A percentile compares a stretch with the other conserved stretches of the same genome.
Conservation (phyloP, 2,329 filamentous ascomycete species). For the Aaosphaeria arxii region DNA sequence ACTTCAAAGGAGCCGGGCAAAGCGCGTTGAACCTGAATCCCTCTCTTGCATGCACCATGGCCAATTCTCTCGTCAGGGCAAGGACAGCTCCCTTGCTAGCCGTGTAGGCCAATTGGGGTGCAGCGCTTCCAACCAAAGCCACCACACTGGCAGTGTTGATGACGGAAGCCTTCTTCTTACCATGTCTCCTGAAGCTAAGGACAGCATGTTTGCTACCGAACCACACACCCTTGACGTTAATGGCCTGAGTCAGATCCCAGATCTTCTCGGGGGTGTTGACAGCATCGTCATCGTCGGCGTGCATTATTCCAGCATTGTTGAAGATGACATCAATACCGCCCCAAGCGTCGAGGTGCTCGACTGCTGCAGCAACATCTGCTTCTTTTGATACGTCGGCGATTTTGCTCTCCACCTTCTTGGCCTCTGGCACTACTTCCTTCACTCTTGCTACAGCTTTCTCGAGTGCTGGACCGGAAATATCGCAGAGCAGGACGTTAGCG, state of each 20-base stretch:
- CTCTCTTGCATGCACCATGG: conserved; percentile 88
- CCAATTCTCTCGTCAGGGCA: conserved; percentile 83
- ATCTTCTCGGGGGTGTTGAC: conserved; percentile 83
- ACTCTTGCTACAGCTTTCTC: conserved; percentile 74
- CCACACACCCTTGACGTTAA: conserved; percentile 99
- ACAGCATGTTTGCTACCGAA: conserved; percentile 92
- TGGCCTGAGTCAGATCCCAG: conserved; percentile 90
- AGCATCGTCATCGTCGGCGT: conserved; percentile 64
- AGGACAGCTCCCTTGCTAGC: conserved; percentile 91
- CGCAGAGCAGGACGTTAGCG: conserved; percentile 78
- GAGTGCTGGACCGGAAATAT: conserved; percentile 76
- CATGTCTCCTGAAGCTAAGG: conserved; percentile 72
- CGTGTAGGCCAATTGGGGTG: conserved; percentile 88
- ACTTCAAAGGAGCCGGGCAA: conserved; percentile 87
- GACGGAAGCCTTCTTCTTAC: conserved; percentile 75
- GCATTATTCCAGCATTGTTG: conserved; percentile 99
- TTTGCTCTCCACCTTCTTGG: conserved; percentile 58
- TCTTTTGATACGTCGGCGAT: conserved; percentile 85
- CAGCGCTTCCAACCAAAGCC: conserved; percentile 80
- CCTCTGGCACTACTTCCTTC: conserved; percentile 64
- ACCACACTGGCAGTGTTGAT: conserved; percentile 93
- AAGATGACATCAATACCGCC: conserved; percentile 90
- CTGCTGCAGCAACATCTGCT: conserved; percentile 68
- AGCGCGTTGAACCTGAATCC: conserved; percentile 87
- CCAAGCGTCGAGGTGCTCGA: conserved; percentile 75